Percentiles rank a stretch among this genome's conserved stretches.
Evolutionary conservation across 2,329 filamentous ascomycete genomes (phyloP).

Genomic region (Capronia americana): DNA sequence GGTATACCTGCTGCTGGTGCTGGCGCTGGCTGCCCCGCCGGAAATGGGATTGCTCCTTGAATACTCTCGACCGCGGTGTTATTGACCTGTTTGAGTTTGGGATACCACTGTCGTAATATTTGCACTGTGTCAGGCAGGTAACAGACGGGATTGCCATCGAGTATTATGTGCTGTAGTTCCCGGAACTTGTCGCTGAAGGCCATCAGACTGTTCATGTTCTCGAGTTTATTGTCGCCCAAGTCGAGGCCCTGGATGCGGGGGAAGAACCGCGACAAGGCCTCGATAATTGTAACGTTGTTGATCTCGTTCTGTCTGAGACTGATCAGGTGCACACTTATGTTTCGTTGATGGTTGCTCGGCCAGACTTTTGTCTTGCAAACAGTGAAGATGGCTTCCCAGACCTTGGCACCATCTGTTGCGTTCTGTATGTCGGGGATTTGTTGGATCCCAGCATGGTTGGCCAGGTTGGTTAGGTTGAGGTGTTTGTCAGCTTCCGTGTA

Average conservation of each 20-base stretch:
- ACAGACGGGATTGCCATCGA: constrained; percentile 78
- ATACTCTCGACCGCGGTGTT: constrained; percentile 69
- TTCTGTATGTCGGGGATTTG: constrained; percentile 11
- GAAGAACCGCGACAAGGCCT: constrained; percentile 76
- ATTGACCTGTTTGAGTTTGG: constrained; percentile 78
- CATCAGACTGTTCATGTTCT: constrained; percentile 69
- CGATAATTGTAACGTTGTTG: constrained; percentile 73
- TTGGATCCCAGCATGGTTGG: constrained; percentile 64
- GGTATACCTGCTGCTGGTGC: neutral
- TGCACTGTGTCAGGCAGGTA: constrained; percentile 65
- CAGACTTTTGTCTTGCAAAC: constrained; percentile 77
- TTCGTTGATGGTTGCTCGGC: constrained; percentile 72
- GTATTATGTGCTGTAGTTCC: constrained; percentile 78
- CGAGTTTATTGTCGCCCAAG: constrained; percentile 81
- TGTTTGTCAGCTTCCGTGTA: constrained; percentile 76
- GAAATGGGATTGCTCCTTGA: constrained; percentile 43
- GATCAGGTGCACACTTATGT: constrained; percentile 80
- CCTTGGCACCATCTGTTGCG: constrained; percentile 69
- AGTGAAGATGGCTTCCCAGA: constrained; percentile 90
- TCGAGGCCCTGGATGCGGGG: constrained; percentile 88
- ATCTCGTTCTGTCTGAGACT: constrained; percentile 82
- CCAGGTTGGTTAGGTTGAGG: constrained; percentile 80
- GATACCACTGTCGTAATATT: constrained; percentile 81
- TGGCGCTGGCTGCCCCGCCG: neutral
- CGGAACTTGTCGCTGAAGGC: constrained; percentile 81